A percentile compares a stretch with the other conserved stretches of the same genome.
phyloP scores from a whole-genome alignment of 78 protist species.

The Dictyostelium firmibasis region DNA sequence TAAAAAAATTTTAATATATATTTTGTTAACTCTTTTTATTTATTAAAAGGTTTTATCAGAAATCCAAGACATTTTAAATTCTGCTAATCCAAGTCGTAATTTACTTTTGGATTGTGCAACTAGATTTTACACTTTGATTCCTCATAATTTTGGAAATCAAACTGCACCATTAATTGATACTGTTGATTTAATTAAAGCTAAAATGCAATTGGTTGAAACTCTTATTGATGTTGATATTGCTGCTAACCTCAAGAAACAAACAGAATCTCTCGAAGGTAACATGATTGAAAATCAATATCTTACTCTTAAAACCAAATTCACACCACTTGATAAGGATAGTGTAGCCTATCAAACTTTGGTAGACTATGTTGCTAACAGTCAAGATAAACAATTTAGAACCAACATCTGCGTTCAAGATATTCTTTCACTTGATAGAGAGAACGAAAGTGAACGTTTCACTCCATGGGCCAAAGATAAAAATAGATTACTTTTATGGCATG shows the following conservation, averaged over 20 bases:
- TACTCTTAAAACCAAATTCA: constrained; percentile 58
- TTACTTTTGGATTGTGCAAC: constrained; percentile 31
- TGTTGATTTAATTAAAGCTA: constrained; percentile 42
- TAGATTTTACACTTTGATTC: constrained; percentile 64
- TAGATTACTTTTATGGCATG: constrained; percentile 90
- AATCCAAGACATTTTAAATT: constrained; percentile 44
- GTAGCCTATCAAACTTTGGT: constrained; percentile 44
- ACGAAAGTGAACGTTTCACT: constrained; percentile 77
- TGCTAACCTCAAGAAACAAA: constrained; percentile 43
- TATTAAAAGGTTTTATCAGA: constrained; percentile 24
- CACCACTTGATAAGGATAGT: constrained; percentile 57
- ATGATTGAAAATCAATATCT: constrained; percentile 42
- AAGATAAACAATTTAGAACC: constrained; percentile 56
- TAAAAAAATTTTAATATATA: neutral
- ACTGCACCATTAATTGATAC: constrained; percentile 59
- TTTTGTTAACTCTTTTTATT: neutral
- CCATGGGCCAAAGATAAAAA: constrained; percentile 58
- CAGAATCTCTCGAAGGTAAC: constrained; percentile 38
- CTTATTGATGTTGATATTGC: constrained; percentile 87
- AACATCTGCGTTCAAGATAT: constrained; percentile 76
- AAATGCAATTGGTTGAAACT: constrained; percentile 80
- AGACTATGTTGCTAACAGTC: constrained; percentile 24
- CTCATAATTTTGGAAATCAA: constrained; percentile 72
- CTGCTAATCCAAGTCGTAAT: neutral
- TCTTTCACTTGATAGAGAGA: constrained; percentile 72